Conservation (phyloP, 495 filamentous ascomycete genomes). For the Daldinia decipiens region DNA sequence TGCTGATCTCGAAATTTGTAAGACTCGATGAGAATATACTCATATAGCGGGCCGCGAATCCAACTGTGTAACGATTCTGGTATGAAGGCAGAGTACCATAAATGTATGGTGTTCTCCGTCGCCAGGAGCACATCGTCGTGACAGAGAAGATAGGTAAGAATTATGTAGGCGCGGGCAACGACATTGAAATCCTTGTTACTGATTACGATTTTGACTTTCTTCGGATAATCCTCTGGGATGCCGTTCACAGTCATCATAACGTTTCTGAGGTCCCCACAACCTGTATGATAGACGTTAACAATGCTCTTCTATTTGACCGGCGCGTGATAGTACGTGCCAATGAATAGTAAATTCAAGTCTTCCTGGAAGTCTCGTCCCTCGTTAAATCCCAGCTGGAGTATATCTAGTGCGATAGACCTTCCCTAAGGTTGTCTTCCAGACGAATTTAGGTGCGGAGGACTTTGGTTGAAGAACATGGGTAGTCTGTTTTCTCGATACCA, state of each 20-base stretch:
- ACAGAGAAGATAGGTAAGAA: neutral
- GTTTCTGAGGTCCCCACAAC: neutral
- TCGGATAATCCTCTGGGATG: neutral
- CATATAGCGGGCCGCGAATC: neutral
- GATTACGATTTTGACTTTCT: neutral
- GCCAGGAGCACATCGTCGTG: neutral
- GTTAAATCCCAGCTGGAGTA: neutral
- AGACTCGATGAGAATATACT: neutral
- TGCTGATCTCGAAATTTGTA: neutral
- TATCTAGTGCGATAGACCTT: neutral
- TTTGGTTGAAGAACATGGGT: neutral
- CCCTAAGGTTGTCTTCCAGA: conserved; percentile 1
- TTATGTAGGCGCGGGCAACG: neutral
- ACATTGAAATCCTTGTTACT: neutral
- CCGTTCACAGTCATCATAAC: neutral
- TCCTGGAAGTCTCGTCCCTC: neutral
- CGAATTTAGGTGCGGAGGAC: neutral
- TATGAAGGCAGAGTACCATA: conserved; percentile 1
- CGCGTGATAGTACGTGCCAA: neutral
- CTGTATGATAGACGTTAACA: neutral
- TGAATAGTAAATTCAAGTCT: neutral
- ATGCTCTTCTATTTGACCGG: neutral
- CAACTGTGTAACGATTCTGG: neutral
- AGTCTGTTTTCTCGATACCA: neutral
- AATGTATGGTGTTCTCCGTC: neutral